Percentiles rank a stretch among this genome's conserved stretches.
These are phyloP conservation scores for Fusarium siculi DNA, from an alignment of 2,329 filamentous ascomycete genomes.

Conservation along the genomic window DNA sequence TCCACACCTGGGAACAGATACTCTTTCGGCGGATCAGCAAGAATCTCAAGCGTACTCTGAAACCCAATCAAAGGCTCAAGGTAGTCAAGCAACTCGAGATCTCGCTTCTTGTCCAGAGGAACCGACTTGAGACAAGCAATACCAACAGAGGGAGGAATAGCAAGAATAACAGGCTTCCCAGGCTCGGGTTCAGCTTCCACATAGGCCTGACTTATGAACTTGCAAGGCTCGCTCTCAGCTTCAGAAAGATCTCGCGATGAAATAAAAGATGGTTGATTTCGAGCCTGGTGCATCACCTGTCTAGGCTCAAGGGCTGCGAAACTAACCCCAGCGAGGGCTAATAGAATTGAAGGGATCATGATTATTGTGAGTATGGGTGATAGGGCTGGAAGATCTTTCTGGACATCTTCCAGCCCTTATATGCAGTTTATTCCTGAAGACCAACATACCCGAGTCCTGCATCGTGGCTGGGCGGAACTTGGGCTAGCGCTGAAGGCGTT, in stretches of 20 bases:
- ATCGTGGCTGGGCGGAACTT: conserved; percentile 15
- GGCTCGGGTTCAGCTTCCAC: conserved; percentile 7
- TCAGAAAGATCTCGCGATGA: conserved; percentile 26
- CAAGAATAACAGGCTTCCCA: conserved; percentile 16
- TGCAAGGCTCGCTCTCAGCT: conserved; percentile 31
- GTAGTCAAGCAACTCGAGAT: conserved; percentile 39
- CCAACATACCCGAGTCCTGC: not conserved
- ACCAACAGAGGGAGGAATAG: conserved; percentile 33
- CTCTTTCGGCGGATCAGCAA: conserved; percentile 38
- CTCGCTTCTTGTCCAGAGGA: conserved; percentile 39
- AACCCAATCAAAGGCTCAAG: conserved; percentile 32
- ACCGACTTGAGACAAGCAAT: conserved; percentile 42
- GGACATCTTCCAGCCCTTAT: conserved; percentile 26
- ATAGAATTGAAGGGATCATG: conserved; percentile 35
- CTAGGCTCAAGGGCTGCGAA: conserved; percentile 35
- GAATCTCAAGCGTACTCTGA: conserved; percentile 40
- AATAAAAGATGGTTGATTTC: conserved; percentile 25
- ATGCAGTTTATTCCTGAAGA: conserved; percentile 1
- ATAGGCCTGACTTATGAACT: conserved; percentile 30
- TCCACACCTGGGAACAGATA: conserved; percentile 40
- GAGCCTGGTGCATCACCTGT: conserved; percentile 33
- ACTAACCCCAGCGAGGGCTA: conserved; percentile 33
- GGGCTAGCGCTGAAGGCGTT: conserved; percentile 1
- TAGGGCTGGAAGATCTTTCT: not conserved
- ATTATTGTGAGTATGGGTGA: not conserved